These are phyloP conservation scores for Penicillium sp. DNA, from an alignment of 2,329 filamentous ascomycete species.

Conservation along the genomic window DNA sequence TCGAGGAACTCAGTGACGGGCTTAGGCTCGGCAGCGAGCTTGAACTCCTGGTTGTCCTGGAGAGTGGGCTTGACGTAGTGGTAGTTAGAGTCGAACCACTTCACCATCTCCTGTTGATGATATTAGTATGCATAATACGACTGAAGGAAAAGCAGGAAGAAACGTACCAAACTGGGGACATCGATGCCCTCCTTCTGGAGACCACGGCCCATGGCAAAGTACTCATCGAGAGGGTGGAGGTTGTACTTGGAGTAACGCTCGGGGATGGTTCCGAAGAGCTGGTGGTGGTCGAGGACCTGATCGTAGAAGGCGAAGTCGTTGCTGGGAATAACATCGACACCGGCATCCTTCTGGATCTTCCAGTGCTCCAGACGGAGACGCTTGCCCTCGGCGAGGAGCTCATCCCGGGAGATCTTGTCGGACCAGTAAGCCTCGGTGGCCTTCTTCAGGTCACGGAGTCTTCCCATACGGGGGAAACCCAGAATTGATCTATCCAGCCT, in stretches of 20 bases:
- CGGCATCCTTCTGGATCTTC: constrained; percentile 99
- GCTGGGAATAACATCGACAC: constrained; percentile 95
- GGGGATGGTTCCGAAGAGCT: constrained; percentile 66
- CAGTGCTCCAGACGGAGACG: constrained; percentile 93
- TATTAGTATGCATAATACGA: not conserved
- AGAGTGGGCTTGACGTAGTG: constrained; percentile 99
- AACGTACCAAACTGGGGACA: constrained; percentile 71
- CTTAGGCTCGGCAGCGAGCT: constrained; percentile 82
- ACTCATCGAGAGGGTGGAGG: constrained; percentile 86
- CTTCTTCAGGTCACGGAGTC: constrained; percentile 99
- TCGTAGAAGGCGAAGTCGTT: constrained; percentile 97
- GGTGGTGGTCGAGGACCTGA: constrained; percentile 23
- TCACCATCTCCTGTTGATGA: constrained; percentile 82
- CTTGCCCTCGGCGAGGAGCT: constrained; percentile 93
- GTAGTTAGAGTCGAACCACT: constrained; percentile 99
- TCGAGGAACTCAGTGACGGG: constrained; percentile 90
- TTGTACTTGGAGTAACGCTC: constrained; percentile 90
- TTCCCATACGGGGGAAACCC: constrained; percentile 98
- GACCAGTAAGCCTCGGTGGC: constrained; percentile 97
- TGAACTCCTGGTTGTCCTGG: constrained; percentile 95
- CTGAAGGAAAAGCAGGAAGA: not conserved
- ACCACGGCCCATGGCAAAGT: constrained; percentile 99
- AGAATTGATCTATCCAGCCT: constrained; percentile 63
- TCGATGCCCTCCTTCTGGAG: constrained; percentile 81
- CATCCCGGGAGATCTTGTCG: constrained; percentile 87